Evolutionary conservation across 352 stramenopile genomes (phyloP).

Genomic region (Phytophthora tubulina): DNA sequence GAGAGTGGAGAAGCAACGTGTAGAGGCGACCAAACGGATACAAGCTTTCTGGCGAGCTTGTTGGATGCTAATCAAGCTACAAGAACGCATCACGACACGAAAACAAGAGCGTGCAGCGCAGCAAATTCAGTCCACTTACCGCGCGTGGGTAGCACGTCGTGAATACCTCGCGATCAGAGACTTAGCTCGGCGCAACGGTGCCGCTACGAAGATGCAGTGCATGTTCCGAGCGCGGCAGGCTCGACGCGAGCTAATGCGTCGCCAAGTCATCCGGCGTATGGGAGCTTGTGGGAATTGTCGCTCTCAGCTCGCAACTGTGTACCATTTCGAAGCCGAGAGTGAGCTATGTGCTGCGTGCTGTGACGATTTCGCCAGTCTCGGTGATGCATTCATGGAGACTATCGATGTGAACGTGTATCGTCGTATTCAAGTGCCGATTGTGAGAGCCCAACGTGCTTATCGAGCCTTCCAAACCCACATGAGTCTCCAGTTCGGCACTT

Average conservation of each 20-base stretch:
- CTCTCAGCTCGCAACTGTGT: slow-evolving; percentile 46
- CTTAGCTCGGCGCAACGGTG: slow-evolving; percentile 39
- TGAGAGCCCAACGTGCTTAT: slow-evolving; percentile 50
- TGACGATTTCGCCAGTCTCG: slow-evolving; percentile 15
- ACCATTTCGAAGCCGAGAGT: slow-evolving; percentile 40
- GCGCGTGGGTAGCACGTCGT: slow-evolving; percentile 25
- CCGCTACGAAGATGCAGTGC: slow-evolving; percentile 59
- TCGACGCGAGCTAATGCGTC: slow-evolving; percentile 42
- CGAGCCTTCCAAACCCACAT: slow-evolving; percentile 45
- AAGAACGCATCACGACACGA: slow-evolving; percentile 9
- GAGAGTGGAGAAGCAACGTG: slow-evolving; percentile 29
- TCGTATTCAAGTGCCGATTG: slow-evolving; percentile 32
- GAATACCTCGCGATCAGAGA: slow-evolving; percentile 43
- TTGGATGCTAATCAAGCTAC: slow-evolving; percentile 35
- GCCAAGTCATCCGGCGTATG: slow-evolving; percentile 41
- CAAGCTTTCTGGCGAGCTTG: slow-evolving; percentile 49
- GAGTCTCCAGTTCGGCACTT: slow-evolving; percentile 40
- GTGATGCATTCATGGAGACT: slow-evolving; percentile 20
- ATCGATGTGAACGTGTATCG: slow-evolving; percentile 49
- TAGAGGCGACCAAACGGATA: slow-evolving; percentile 34
- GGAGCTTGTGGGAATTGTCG: slow-evolving; percentile 60
- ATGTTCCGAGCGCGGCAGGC: slow-evolving; percentile 45
- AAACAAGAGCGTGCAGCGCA: slow-evolving; percentile 25
- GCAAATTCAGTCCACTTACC: slow-evolving; percentile 39
- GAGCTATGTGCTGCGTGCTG: slow-evolving; percentile 53